Conservation (phyloP, 305 asterid genomes). For the Fraxinus latifolia region DNA sequence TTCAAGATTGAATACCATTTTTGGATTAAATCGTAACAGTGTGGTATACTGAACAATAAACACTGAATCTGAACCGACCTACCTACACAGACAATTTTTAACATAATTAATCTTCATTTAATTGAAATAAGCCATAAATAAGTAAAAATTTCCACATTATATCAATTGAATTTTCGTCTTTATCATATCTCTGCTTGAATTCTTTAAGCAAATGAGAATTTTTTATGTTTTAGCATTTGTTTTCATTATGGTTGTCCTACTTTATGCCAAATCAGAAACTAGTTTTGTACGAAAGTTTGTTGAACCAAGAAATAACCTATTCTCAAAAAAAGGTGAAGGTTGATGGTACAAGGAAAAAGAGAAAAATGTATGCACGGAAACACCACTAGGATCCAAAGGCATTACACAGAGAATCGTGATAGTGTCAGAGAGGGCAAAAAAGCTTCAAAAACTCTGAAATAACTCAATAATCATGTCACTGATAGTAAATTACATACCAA, state of each 20-base stretch:
- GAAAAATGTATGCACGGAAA: not conserved
- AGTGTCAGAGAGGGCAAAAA: not conserved
- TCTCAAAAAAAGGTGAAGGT: not conserved
- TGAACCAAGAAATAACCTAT: not conserved
- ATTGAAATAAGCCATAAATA: not conserved
- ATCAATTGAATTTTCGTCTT: not conserved
- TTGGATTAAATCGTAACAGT: not conserved
- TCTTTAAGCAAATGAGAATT: not conserved
- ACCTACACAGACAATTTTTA: not conserved
- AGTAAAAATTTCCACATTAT: not conserved
- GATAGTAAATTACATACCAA: not conserved
- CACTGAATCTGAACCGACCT: not conserved
- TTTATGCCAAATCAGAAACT: not conserved
- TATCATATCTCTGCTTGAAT: not conserved
- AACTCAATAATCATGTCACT: not conserved
- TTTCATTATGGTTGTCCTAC: not conserved
- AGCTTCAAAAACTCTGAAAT: not conserved
- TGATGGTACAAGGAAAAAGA: not conserved
- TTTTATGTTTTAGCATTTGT: not conserved
- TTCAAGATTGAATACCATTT: not conserved
- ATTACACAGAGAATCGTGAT: not conserved
- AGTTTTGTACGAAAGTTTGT: not conserved
- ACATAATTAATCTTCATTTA: not conserved
- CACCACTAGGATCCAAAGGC: not conserved
- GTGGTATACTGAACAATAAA: not conserved